phyloP scores from a whole-genome alignment of 2,329 filamentous ascomycete species.

The Tolypocladium album region DNA sequence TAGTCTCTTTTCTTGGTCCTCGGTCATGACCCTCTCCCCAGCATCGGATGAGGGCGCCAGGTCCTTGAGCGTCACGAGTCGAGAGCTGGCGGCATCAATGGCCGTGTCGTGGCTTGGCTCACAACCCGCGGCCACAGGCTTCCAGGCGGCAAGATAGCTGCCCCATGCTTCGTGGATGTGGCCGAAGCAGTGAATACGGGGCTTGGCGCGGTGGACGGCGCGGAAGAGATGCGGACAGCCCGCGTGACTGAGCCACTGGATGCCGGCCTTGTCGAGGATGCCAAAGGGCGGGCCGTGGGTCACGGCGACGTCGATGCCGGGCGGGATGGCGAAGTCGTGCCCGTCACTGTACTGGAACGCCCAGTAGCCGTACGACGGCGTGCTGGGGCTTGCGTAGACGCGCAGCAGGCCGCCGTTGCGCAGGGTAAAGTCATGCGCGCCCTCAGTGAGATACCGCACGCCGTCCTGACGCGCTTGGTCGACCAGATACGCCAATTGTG shows the following conservation, averaged over 20 bases:
- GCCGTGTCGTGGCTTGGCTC: constrained; percentile 11
- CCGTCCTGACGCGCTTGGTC: constrained; percentile 21
- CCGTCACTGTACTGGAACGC: constrained; percentile 36
- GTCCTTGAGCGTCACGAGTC: constrained; percentile 21
- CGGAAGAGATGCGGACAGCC: constrained; percentile 34
- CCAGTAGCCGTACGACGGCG: constrained; percentile 33
- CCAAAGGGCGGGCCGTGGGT: constrained; percentile 45
- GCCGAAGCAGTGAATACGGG: constrained; percentile 43
- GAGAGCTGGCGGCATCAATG: constrained; percentile 30
- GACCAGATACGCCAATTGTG: constrained; percentile 23
- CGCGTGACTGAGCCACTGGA: constrained; percentile 14
- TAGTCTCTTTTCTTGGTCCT: constrained; percentile 8
- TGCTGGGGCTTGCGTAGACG: constrained; percentile 44
- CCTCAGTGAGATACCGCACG: constrained; percentile 37
- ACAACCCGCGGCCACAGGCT: background rate
- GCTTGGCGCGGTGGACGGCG: constrained; percentile 30
- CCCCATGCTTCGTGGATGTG: constrained; percentile 54
- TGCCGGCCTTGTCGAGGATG: constrained; percentile 30
- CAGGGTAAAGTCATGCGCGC: constrained; percentile 34
- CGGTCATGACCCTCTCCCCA: constrained; percentile 6
- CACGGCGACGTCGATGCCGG: constrained; percentile 33
- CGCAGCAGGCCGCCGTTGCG: constrained; percentile 36
- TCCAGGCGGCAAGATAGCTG: constrained; percentile 41
- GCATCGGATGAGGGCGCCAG: constrained; percentile 10
- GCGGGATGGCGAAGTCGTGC: constrained; percentile 26